A percentile compares a stretch with the other conserved stretches of the same genome.
These are phyloP conservation scores for Botryococcus braunii DNA, from an alignment of 163 green algal species.

Conservation along the genomic window DNA sequence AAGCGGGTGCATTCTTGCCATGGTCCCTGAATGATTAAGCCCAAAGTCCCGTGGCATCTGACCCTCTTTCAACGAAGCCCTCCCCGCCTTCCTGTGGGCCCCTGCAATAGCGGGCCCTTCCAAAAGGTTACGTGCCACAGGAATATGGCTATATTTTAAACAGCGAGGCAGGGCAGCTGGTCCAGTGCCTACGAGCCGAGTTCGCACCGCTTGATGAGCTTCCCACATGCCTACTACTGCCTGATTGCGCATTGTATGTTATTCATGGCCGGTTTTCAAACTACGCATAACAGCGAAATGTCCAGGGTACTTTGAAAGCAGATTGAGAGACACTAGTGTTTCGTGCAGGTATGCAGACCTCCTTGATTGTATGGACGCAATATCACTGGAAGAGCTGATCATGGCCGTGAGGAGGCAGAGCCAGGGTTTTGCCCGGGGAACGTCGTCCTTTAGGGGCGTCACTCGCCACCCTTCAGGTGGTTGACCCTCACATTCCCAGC, in stretches of 20 bases:
- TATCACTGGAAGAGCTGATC: constrained; percentile 82
- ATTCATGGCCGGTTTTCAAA: neutral
- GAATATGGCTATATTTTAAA: no score
- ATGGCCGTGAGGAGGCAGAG: constrained; percentile 75
- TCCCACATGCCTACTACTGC: neutral
- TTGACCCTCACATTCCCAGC: no score
- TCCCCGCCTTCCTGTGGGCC: no score
- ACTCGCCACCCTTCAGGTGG: constrained; percentile 70
- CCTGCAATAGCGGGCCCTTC: no score
- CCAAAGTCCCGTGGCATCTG: no score
- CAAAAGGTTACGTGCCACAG: no score
- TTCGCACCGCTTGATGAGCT: neutral
- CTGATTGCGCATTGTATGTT: neutral
- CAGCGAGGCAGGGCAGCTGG: neutral
- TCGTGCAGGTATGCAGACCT: constrained; percentile 63
- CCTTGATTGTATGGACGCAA: constrained; percentile 56
- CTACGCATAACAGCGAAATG: neutral
- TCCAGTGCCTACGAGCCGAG: neutral
- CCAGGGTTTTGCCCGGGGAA: constrained; percentile 81
- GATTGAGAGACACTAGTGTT: neutral
- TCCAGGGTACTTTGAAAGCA: neutral
- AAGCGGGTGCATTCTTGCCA: no score
- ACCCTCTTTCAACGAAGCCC: no score
- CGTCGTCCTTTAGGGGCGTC: constrained; percentile 67
- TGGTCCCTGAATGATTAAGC: no score